Conservation (phyloP, 164 flowering plant genomes). For the Nymphaea colorata region DNA sequence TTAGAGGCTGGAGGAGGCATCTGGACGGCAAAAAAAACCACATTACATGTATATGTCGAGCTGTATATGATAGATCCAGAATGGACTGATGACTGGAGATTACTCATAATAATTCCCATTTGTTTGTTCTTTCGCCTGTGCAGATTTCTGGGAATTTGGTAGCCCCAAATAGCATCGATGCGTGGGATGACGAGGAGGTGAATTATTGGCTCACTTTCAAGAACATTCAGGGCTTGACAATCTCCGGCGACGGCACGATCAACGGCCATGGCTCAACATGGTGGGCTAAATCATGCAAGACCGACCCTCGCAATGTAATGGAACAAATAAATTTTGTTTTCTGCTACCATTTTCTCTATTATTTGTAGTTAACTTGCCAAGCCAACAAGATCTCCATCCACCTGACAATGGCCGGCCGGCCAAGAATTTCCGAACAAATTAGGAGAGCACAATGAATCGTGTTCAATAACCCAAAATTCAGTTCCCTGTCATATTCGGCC, state of each 20-base stretch:
- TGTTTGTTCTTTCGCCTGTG: background rate
- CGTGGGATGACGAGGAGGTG: background rate
- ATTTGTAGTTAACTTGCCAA: too few relatives aligned
- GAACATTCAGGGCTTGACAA: background rate
- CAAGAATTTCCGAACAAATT: too few relatives aligned
- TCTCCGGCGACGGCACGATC: background rate
- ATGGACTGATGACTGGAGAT: too few relatives aligned
- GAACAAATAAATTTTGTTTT: background rate
- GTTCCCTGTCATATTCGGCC: too few relatives aligned
- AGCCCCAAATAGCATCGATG: background rate
- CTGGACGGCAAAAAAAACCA: too few relatives aligned
- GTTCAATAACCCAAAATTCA: too few relatives aligned
- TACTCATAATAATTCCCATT: background rate
- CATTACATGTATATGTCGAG: too few relatives aligned
- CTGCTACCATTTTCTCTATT: background rate
- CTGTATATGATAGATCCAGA: too few relatives aligned
- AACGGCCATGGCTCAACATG: background rate
- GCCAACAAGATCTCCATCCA: too few relatives aligned
- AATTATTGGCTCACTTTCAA: background rate
- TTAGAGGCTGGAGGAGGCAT: too few relatives aligned
- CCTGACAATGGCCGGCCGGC: too few relatives aligned
- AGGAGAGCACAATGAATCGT: too few relatives aligned
- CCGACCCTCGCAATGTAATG: background rate
- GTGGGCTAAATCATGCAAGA: background rate
- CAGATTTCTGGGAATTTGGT: background rate